Base-by-base conservation (phyloP, 257 asterid species). In the Solanum stenotomum region DNA sequence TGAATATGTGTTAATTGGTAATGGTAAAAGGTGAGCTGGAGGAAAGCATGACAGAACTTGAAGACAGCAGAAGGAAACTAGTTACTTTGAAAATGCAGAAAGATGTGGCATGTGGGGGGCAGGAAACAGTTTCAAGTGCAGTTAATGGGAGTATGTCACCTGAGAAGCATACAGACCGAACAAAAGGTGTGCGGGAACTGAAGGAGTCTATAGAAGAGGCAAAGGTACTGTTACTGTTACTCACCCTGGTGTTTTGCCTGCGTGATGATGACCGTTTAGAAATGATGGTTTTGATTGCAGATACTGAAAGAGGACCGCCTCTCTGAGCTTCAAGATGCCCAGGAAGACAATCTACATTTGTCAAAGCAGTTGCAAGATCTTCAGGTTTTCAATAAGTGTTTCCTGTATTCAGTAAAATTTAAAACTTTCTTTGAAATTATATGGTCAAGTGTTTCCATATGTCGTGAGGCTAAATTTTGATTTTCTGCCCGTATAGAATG, bases 1-100 rank as follows among this genome's bases (percentile, higher is more conserved):
- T 81, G 85, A 81, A 81, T 46, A 79, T 46, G 42, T 49, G 42
- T 81, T 31, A 14, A 42, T 81, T 81, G 42, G 42, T 46, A 27
- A 27, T 67, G 52, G 87, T 91, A 88, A 88, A 84, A 97, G 99
- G 98, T 82, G 99, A 96, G 88, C 89, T 97, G 91, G 99, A 96
- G 89, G 99, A 97, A 88, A 94, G 92, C 93, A 91, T 96, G 96
- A 91, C 93, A 23, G 99, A 94, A 91, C 96, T 96, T 86, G 99
- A 97, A 93, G 98, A 96, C 91, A 96, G 96, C 91, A 94, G 98
- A 93, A 95, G 99, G 90, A 97, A 96, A 89, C 91, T 97, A 59
- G 92, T 94, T 75, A 95, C 90, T 90, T 87, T 95, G 92, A 94
- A 90, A 93, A 94, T 97, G 99, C 99, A 97, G 90, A 97, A 94